Evolutionary conservation across 2,329 filamentous ascomycete genomes (phyloP).

Genomic region (Plectosphaerella cucumerina): DNA sequence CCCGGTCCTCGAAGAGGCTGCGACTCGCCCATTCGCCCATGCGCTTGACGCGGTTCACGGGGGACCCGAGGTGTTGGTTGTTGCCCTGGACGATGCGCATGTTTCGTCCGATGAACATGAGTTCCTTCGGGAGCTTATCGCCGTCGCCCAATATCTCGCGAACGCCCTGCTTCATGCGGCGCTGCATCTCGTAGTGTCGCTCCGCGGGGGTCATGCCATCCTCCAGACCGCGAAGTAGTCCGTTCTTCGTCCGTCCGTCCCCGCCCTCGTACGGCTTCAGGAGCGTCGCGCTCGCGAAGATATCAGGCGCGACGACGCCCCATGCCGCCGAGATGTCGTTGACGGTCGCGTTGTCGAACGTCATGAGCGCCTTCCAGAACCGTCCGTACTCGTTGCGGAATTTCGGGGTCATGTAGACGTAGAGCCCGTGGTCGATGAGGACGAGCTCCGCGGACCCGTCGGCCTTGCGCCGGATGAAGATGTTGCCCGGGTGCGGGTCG

Average conservation of each 20-base stretch:
- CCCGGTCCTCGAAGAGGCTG: constrained; percentile 71
- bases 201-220: constrained; percentile 55
- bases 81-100: constrained; percentile 91
- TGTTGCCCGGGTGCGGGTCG: constrained; percentile 95
- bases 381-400: constrained; percentile 83
- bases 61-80: constrained; percentile 84
- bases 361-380: constrained; percentile 93
- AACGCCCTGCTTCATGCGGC: constrained; percentile 67
- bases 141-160: constrained; percentile 75
- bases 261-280: constrained; percentile 90
- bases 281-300: constrained; percentile 87
- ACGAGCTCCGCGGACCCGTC: constrained; percentile 84
- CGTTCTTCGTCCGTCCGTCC: constrained; percentile 60
- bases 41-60: constrained; percentile 90
- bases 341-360: constrained; percentile 85
- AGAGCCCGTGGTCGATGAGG: constrained; percentile 94
- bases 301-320: constrained; percentile 85
- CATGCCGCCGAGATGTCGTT: constrained; percentile 68
- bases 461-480: constrained; percentile 85
- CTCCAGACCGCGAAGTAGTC: constrained; percentile 62
- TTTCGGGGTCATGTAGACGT: constrained; percentile 80
- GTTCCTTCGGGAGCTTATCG: constrained; percentile 82
- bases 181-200: constrained; percentile 86
- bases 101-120: constrained; percentile 89
- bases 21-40: constrained; percentile 86